Base-by-base conservation (phyloP, 1,284 basidiomycete species). In the Earliella scabrosa region DNA sequence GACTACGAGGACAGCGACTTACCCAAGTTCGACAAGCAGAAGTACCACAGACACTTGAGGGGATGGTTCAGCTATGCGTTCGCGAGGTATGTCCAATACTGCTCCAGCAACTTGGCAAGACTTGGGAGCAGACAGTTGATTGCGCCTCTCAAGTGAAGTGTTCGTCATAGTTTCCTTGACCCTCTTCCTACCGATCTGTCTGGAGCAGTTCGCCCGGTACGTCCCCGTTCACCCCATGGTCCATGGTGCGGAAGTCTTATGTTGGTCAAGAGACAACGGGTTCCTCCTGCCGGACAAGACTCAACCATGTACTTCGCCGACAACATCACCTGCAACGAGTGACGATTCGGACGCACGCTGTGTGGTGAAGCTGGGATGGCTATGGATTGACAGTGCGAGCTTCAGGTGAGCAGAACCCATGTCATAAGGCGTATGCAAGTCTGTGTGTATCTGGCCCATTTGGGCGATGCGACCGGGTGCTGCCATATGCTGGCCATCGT, bases 381-480 rank as follows among this genome's bases (percentile, higher is more conserved):
- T 77, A 1, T 95, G 92, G 92, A 82, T 95, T 45, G 93, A 95
- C 68, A 92, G 81, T 14, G 91, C 93, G 1, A 92, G 90, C 64
- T 95, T 95, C 73, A 94, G 92, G 92, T 92, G 50, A 46, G 85
- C 67, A 8, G n/a, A n/a, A n/a, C n/a, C n/a, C n/a, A n/a, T n/a
- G n/a, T n/a, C n/a, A n/a, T n/a, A n/a, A n/a, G n/a, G n/a, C n/a
- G n/a, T n/a, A n/a, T n/a, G n/a, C n/a, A n/a, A n/a, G n/a, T n/a
- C n/a, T n/a, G n/a, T n/a, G n/a, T n/a, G n/a, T n/a, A n/a, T n/a
- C n/a, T n/a, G n/a, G n/a, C n/a, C n/a, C n/a, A n/a, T n/a, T n/a
- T n/a, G n/a, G n/a, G n/a, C n/a, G n/a, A n/a, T n/a, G n/a, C n/a
- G n/a, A n/a, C n/a, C n/a, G n/a, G n/a, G n/a, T n/a, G n/a, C n/a